phyloP scores from a whole-genome alignment of 768 basidiomycete genomes.

The Termitomyces sp. region DNA sequence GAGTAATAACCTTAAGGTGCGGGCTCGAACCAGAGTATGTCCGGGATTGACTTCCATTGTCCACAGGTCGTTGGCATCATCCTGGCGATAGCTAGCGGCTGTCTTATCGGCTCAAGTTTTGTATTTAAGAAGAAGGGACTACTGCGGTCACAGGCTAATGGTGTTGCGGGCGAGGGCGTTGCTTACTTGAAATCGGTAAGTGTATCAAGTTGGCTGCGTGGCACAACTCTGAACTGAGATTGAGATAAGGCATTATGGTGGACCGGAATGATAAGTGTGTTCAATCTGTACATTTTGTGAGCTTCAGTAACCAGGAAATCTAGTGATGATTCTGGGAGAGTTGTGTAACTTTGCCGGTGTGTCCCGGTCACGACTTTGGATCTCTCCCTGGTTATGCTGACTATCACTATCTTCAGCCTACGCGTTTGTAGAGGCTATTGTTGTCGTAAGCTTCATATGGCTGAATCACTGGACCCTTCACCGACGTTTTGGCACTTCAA shows the following conservation, averaged over 20 bases:
- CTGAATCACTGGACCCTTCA: neutral
- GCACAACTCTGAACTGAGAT: conserved; percentile 9
- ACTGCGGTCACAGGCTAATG: conserved; percentile 75
- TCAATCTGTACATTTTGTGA: neutral
- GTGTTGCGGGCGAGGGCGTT: conserved; percentile 77
- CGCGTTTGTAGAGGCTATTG: conserved; percentile 87
- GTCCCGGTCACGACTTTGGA: conserved; percentile 21
- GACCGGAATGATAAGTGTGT: conserved; percentile 84
- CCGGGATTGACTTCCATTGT: conserved; percentile 7
- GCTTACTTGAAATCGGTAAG: conserved; percentile 91
- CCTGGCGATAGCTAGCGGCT: conserved; percentile 69
- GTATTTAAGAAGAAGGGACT: conserved; percentile 98
- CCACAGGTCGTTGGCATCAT: conserved; percentile 70
- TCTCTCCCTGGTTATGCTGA: conserved; percentile 13
- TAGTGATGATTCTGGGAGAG: conserved; percentile 91
- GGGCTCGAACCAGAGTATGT: neutral
- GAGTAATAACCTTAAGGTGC: conserved; percentile 48
- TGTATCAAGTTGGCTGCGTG: conserved; percentile 9
- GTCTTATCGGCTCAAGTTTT: conserved; percentile 89
- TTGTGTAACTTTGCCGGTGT: conserved; percentile 81
- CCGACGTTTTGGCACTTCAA: conserved; percentile 19
- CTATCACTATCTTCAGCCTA: conserved; percentile 45
- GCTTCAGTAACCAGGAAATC: conserved; percentile 1
- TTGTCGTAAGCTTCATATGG: conserved; percentile 57
- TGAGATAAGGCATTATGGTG: conserved; percentile 80